A percentile compares a stretch with the other conserved stretches of the same genome.
Conservation (phyloP, 2,329 filamentous ascomycete genomes). For the Monosporascus sp. region DNA sequence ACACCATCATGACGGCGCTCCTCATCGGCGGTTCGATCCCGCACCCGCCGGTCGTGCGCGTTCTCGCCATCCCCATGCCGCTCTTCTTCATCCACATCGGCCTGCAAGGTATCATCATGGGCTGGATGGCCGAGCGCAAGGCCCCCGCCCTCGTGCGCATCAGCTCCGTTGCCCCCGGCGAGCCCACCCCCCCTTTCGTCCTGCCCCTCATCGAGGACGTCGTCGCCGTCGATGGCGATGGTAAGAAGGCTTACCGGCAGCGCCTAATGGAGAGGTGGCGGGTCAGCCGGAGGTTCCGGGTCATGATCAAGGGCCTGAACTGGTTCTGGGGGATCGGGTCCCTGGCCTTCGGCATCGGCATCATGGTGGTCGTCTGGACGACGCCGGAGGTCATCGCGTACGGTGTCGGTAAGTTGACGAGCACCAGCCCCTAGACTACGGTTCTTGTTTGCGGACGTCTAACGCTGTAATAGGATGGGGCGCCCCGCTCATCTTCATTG, state of each 20-base stretch:
- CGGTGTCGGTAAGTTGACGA: slow-evolving; percentile 27
- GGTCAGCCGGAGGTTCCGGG: slow-evolving; percentile 47
- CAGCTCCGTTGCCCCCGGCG: slow-evolving; percentile 57
- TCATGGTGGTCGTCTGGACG: slow-evolving; percentile 44
- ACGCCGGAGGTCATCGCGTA: slow-evolving; percentile 43
- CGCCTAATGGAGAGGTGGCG: slow-evolving; percentile 46
- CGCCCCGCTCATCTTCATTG: slow-evolving; percentile 20
- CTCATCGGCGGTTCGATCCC: slow-evolving; percentile 48
- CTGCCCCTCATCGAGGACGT: slow-evolving; percentile 65
- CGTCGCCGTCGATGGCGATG: slow-evolving; percentile 60
- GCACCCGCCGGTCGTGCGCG: slow-evolving; percentile 42
- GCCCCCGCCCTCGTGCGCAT: slow-evolving; percentile 54
- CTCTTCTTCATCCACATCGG: slow-evolving; percentile 45
- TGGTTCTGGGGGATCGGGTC: slow-evolving; percentile 52
- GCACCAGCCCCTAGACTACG: too few species aligned
- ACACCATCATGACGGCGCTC: slow-evolving; percentile 43
- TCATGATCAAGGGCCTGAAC: slow-evolving; percentile 49
- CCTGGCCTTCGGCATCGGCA: slow-evolving; percentile 39
- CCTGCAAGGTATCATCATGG: slow-evolving; percentile 35
- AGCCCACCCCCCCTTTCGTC: slow-evolving; percentile 52
- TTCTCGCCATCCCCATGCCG: slow-evolving; percentile 46
- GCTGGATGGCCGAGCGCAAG: slow-evolving; percentile 28
- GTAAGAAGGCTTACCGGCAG: slow-evolving; percentile 47
- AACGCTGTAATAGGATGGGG: slow-evolving; percentile 16
- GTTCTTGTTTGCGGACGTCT: not conserved